A percentile compares a stretch with the other conserved stretches of the same genome.
phyloP scores from a whole-genome alignment of 2,329 filamentous ascomycete species.

The Trichoderma cornu-damae region DNA sequence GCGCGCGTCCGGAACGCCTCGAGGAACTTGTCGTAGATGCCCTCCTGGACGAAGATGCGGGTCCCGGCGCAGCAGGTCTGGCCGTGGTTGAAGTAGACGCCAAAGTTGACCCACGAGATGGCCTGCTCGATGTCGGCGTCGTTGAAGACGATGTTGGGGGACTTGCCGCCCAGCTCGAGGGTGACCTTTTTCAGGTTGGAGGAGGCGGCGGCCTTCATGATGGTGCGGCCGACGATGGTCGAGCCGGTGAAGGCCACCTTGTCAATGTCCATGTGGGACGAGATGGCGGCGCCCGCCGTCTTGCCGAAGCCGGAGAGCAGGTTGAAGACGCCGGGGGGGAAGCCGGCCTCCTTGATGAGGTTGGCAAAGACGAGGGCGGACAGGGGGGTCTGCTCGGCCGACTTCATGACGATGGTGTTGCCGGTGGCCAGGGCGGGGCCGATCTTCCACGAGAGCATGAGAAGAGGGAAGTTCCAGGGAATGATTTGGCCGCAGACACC shows the following conservation, averaged over 20 bases:
- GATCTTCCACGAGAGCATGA: constrained; percentile 82
- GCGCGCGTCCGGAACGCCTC: constrained; percentile 74
- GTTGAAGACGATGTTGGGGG: constrained; percentile 73
- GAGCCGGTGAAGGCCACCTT: constrained; percentile 81
- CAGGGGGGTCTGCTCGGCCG: constrained; percentile 39
- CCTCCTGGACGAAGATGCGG: constrained; percentile 79
- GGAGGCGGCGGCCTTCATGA: constrained; percentile 74
- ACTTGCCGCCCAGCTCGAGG: constrained; percentile 75
- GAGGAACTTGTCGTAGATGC: constrained; percentile 83
- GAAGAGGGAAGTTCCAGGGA: constrained; percentile 81
- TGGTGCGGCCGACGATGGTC: constrained; percentile 64
- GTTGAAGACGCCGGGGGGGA: constrained; percentile 73
- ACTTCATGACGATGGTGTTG: constrained; percentile 69
- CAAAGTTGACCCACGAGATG: constrained; percentile 72
- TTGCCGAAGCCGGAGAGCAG: constrained; percentile 73
- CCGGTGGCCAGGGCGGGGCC: constrained; percentile 67
- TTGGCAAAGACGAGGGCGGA: constrained; percentile 17
- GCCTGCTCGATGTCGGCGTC: constrained; percentile 73
- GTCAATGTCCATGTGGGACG: constrained; percentile 73
- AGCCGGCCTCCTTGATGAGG: constrained; percentile 62
- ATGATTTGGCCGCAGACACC: constrained; percentile 85
- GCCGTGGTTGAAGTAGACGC: constrained; percentile 62
- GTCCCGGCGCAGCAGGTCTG: constrained; percentile 71
- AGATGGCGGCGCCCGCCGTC: constrained; percentile 69
- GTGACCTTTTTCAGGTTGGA: constrained; percentile 81